A percentile compares a stretch with the other conserved stretches of the same genome.
Conservation (phyloP, 306 rosid genomes). For the Mimosa pudica region DNA sequence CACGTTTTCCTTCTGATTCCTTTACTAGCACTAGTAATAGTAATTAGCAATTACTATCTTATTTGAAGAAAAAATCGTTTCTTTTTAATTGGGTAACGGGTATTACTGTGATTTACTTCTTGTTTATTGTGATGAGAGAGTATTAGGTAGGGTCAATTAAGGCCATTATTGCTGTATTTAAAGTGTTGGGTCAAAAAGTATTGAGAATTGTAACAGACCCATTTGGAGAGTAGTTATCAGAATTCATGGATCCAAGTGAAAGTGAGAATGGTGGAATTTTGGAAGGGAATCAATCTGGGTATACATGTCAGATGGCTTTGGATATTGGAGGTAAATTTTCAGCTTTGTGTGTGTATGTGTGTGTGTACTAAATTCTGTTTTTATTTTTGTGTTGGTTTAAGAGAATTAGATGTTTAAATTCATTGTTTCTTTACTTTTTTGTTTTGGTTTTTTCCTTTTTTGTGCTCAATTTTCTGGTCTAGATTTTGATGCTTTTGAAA, state of each 20-base stretch:
- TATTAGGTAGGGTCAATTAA: conserved; percentile 10
- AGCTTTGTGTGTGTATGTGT: background rate
- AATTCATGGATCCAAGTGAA: conserved; percentile 52
- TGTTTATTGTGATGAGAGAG: background rate
- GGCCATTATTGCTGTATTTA: background rate
- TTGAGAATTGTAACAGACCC: background rate
- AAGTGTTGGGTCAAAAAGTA: background rate
- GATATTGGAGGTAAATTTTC: conserved; percentile 78
- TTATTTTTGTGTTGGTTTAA: background rate
- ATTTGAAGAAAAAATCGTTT: background rate
- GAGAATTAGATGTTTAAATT: background rate
- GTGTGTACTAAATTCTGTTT: background rate
- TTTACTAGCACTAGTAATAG: background rate
- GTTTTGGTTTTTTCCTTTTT: conserved; percentile 12
- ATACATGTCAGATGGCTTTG: conserved; percentile 73
- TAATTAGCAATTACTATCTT: background rate
- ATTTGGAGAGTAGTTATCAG: conserved; percentile 14
- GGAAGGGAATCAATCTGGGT: conserved; percentile 40
- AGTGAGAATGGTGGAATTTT: conserved; percentile 35
- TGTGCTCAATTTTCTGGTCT: background rate
- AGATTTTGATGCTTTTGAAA: background rate
- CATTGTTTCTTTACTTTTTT: background rate
- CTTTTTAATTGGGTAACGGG: background rate
- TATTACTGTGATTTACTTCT: background rate
- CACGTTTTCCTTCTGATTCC: background rate